Evolutionary conservation across 225 moss, liverwort and hornwort genomes (phyloP), one percentile per base, ranked within the genome.

Genomic region (Polytrichum commune): DNA sequence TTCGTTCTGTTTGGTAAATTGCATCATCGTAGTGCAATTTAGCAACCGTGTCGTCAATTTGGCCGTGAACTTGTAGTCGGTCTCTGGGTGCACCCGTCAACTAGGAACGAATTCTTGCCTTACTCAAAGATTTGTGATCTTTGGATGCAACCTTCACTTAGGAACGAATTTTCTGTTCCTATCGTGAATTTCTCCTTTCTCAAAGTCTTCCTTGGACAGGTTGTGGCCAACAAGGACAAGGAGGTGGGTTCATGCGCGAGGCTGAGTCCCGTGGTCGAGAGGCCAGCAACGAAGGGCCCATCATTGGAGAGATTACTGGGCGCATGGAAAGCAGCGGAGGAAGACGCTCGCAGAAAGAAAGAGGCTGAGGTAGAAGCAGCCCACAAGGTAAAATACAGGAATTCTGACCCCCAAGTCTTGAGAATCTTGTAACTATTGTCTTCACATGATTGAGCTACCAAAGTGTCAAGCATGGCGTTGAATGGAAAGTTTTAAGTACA

Each of bases 291-390:
- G 67, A 87, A 79, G 62, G 83, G 81, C 16, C 87, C 87, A 3
- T 81, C 87, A 29, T 80, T 87, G 74, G 87, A 87, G 9, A 88
- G 76, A 64, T 24, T 88, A 23, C 68, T 88, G 73, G 77, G 76
- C 65, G 69, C 68, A 8, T 88, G 88, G 88, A 84, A 80, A 66
- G 63, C 74, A 66, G 77, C 75, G 23, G 85, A 88, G 78, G 69
- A 38, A 6, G 80, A 82, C 69, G 71, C 82, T 58, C 71, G 78
- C 30, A 80, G 20, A 66, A 82, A 72, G 70, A 82, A 82, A 76
- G 85, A 88, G 68, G 80, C 66, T 3, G 80, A 79, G 73, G 26
- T 85, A 23, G 76, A 18, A 30, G 82, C 82, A 23, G 82, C 82
- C 71, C 82, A 80, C 13, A 76, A 82, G 84, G 87, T 88, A 8